These are phyloP conservation scores for Eimeria maxima DNA, from an alignment of 169 alveolate species.

Conservation along the genomic window DNA sequence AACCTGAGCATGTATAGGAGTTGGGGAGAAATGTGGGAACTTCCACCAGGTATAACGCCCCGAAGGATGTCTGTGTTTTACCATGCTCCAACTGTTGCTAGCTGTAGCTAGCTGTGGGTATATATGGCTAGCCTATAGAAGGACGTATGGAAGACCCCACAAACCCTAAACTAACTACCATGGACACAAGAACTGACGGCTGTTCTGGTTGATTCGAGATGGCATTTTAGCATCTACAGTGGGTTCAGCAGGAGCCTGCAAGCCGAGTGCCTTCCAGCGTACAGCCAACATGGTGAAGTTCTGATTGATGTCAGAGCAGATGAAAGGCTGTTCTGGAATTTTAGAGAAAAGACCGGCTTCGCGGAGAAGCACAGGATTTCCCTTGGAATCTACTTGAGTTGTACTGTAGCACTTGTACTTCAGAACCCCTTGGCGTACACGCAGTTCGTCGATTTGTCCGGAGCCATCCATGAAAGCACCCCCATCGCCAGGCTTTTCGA, in stretches of 20 bases:
- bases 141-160: neutral
- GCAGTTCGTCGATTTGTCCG: conserved; percentile 1
- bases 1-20: neutral
- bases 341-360: conserved; percentile 79
- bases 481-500: conserved; percentile 24
- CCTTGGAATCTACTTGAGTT: conserved; percentile 58
- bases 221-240: neutral
- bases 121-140: too few relatives aligned
- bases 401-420: conserved; percentile 77
- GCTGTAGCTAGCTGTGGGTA: too few relatives aligned
- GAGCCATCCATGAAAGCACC: conserved; percentile 15
- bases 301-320: conserved; percentile 70
- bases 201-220: too few relatives aligned
- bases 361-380: conserved; percentile 72
- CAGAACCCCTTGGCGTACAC: conserved; percentile 56
- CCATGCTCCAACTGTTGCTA: too few relatives aligned
- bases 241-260: neutral
- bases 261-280: neutral
- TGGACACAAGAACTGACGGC: neutral
- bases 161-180: neutral
- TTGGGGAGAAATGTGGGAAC: neutral
- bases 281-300: conserved; percentile 77
- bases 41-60: neutral
- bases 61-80: too few relatives aligned
- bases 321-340: conserved; percentile 74